phyloP scores from a whole-genome alignment of 768 basidiomycete species.

The Termitomyces eurrhizus region DNA sequence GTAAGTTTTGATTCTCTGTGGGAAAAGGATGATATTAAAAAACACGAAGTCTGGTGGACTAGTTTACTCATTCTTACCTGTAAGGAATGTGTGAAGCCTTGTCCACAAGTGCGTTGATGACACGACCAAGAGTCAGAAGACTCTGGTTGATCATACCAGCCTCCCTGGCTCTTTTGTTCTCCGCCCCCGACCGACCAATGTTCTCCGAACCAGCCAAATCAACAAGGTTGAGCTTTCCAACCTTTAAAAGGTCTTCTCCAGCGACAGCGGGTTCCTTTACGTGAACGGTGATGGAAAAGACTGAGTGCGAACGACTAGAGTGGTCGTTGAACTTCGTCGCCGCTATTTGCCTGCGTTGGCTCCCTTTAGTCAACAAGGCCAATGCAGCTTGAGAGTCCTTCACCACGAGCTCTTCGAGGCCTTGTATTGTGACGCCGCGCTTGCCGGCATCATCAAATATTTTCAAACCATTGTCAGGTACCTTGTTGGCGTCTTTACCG shows the following conservation, averaged over 20 bases:
- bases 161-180: constrained; percentile 91
- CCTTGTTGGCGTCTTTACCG: constrained; percentile 42
- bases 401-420: constrained; percentile 86
- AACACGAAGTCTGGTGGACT: background rate
- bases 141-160: constrained; percentile 99
- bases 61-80: constrained; percentile 45
- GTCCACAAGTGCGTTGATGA: constrained; percentile 95
- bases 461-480: constrained; percentile 57
- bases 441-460: constrained; percentile 92
- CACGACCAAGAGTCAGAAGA: constrained; percentile 91
- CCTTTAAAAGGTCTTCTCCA: constrained; percentile 86
- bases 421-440: constrained; percentile 90
- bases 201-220: constrained; percentile 98
- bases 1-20: constrained; percentile 94
- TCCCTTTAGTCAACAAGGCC: constrained; percentile 82
- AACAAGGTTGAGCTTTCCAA: constrained; percentile 95
- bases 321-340: constrained; percentile 98
- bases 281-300: constrained; percentile 95
- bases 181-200: constrained; percentile 92
- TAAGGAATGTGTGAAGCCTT: constrained; percentile 91
- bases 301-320: constrained; percentile 95
- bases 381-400: constrained; percentile 82
- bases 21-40: background rate
- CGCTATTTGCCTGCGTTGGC: constrained; percentile 86
- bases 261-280: constrained; percentile 74